Conservation (phyloP, 202 grass and related monocot genomes). For the Musa balbisiana region DNA sequence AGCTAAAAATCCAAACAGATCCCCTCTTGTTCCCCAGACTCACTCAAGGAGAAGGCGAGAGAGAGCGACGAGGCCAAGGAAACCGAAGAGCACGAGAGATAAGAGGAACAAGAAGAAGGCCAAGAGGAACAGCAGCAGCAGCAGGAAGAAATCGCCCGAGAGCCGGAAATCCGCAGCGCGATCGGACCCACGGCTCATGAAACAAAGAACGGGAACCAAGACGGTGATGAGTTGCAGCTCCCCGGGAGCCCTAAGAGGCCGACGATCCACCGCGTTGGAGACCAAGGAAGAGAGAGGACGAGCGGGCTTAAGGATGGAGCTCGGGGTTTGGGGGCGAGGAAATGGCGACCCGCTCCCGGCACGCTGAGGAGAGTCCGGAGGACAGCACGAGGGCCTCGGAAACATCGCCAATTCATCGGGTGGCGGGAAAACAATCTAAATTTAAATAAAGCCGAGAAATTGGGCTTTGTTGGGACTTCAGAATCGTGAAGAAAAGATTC, state of each 20-base stretch:
- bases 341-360: neutral
- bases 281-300: neutral
- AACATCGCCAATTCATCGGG: neutral
- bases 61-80: neutral
- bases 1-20: neutral
- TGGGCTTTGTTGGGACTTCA: neutral
- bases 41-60: neutral
- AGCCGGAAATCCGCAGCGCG: constrained; percentile 13
- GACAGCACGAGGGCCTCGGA: neutral
- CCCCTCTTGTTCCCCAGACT: neutral
- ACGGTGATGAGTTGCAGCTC: neutral
- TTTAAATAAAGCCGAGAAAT: neutral
- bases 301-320: neutral
- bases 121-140: constrained; percentile 7
- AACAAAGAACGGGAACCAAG: neutral
- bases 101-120: constrained; percentile 4
- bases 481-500: neutral
- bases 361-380: neutral
- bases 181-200: constrained; percentile 16
- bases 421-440: neutral
- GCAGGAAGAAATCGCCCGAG: constrained; percentile 7
- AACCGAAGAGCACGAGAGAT: neutral
- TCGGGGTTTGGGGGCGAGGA: neutral
- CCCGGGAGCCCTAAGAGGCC: neutral
- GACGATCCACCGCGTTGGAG: neutral